Percentiles rank a stretch among this genome's conserved stretches.
phyloP scores from a whole-genome alignment of 768 basidiomycete genomes.

The Russula foetens region DNA sequence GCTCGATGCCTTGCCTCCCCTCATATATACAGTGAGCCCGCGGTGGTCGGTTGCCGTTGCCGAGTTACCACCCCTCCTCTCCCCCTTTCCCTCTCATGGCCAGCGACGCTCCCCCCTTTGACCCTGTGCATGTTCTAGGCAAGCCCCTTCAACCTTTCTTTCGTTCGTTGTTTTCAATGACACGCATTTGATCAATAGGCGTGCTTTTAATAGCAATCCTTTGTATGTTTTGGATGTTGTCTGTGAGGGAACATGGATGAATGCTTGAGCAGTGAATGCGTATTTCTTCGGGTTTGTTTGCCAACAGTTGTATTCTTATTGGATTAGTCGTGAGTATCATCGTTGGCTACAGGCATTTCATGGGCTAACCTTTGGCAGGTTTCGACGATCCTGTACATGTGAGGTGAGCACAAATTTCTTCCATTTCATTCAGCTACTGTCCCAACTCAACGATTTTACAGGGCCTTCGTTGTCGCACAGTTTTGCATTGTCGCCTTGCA shows the following conservation, averaged over 20 bases:
- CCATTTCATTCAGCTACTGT: background rate
- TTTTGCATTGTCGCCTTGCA: background rate
- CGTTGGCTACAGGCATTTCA: background rate
- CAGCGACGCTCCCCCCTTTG: too few species aligned
- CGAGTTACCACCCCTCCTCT: background rate
- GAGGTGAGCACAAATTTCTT: background rate
- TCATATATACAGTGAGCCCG: background rate
- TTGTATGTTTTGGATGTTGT: background rate
- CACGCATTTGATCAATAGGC: background rate
- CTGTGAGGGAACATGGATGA: background rate
- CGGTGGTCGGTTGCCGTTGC: background rate
- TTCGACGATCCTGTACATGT: background rate
- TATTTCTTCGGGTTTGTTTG: background rate
- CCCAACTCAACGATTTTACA: background rate
- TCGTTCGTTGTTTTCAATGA: background rate
- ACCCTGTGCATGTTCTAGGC: background rate
- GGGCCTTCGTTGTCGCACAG: background rate
- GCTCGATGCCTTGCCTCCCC: too few species aligned
- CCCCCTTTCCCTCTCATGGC: background rate
- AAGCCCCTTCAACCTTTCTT: background rate
- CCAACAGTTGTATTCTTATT: background rate
- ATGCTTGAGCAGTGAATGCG: background rate
- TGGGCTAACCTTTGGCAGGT: background rate
- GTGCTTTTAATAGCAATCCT: background rate
- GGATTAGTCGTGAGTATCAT: background rate